Base-by-base conservation (phyloP, 1,284 basidiomycete genomes). In the Boletus albobrunnescens region DNA sequence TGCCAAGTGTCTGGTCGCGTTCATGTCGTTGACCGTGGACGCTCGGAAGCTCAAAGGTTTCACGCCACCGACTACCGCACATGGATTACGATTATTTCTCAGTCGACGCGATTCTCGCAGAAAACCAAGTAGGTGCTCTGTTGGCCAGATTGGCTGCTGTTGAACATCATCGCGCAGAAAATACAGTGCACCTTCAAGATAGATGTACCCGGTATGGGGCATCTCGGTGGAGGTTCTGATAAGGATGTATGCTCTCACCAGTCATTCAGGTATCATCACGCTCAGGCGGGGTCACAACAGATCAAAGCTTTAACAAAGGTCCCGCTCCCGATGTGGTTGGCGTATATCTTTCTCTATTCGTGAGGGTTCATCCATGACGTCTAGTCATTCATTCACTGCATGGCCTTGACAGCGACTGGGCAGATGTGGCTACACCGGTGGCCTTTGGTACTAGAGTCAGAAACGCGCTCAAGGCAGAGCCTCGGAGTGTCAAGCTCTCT, bases 71-170 rank as follows among this genome's bases (percentile, higher is more conserved):
- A 50, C 60, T 22, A 6, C 14, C 13, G 14, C n/a, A 7, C 30
- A 31, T 91, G 89, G 87, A 93, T 51, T 76, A 84, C 59, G 88
- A 92, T 62, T 94, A 94, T 66, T 94, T 87, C 67, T 91, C 87
- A 0, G 78, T 93, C 45, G 87, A 91, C 46, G 79, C 88, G 5
- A 94, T 94, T 53, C 77, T 94, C 17, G 86, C 91, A 14, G 91
- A 93, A 60, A 93, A 94, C 59, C 92, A 94, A 74, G 89, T 84
- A 57, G 32, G 65, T 57, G 14, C 12, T 11, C 36, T 26, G n/a
- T 39, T 16, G 3, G 36, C 24, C 19, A 26, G 22, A 23, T 26
- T 16, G 44, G 17, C 16, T 12, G 22, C n/a, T 23, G 11, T 12
- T 41, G 22, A 16, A 47, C 14, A 28, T 23, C 9, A 19, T 30